Base-by-base conservation (phyloP, 2,329 filamentous ascomycete genomes). In the Leptographium lundbergii region DNA sequence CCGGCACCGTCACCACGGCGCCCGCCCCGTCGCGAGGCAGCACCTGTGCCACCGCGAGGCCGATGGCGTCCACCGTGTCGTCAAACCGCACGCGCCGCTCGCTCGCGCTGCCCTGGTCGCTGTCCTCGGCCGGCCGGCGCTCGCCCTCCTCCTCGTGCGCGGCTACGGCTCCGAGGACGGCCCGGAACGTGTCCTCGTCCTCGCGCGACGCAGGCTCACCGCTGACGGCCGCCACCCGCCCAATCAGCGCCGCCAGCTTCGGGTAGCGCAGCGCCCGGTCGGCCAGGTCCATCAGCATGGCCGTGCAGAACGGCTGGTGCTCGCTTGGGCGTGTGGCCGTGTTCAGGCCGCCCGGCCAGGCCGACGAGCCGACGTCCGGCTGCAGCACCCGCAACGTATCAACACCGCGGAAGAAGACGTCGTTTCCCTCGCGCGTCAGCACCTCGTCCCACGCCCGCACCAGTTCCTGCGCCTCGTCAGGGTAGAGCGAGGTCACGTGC, bases 301-400 rank as follows among this genome's bases (percentile, higher is more conserved):
- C 59, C 4, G 57, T 45, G 53, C 62, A 51, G 42, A 63, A 64
- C 2, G 60, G 59, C 24, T 54, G 56, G 48, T 61, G 59, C 11
- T 39, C 4, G 6, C 36, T 13, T 2, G 36, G 36, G 36, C 36
- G 13, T 5, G 17, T 13, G 36, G 36, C 36, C 36, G 36, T 39
- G 14, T 39, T 39, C 36, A 39, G 13, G 13, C 3, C 54, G 19
- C 55, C 29, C 3, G 60, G 60, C 61, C 62, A 63, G 13, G 56
- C 59, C 7, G 48, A 29, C 1, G 27, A 34, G 54, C 55, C 59
- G 1, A 82, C 83, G 13, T 79, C 77, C 6, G 82, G 78, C 53
- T 84, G 87, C 65, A 91, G 82, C 39, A 96, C 74, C 58, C 84
- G 82, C 68, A 97, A 97, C 0, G 82, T 87, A 66, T 97, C 92